Evolutionary conservation across 2,329 filamentous ascomycete genomes (phyloP).

Genomic region (Fusarium sp.): DNA sequence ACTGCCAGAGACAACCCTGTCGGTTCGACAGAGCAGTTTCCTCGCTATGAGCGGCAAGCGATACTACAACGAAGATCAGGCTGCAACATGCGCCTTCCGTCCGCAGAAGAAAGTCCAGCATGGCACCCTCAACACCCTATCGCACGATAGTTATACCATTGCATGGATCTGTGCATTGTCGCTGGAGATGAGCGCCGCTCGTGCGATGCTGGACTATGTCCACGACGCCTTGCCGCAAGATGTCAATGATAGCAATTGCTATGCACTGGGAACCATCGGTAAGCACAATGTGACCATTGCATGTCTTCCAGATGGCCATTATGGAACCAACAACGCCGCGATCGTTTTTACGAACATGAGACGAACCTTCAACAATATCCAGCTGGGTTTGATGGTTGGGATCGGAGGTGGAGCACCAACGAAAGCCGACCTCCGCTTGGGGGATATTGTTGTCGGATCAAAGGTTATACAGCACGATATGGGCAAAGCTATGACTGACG

Average conservation of each 20-base stretch:
- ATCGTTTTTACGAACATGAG: slow-evolving; percentile 36
- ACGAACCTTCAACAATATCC: slow-evolving; percentile 55
- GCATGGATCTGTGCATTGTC: slow-evolving; percentile 49
- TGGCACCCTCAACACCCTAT: accelerated
- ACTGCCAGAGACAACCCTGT: too few species aligned
- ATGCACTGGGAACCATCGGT: slow-evolving; percentile 36
- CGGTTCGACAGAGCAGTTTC: too few species aligned
- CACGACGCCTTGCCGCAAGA: slow-evolving; percentile 10
- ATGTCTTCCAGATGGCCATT: slow-evolving; percentile 33
- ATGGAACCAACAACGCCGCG: slow-evolving; percentile 42
- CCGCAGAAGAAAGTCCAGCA: not conserved
- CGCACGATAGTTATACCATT: slow-evolving; percentile 22
- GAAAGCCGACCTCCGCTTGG: slow-evolving; percentile 40
- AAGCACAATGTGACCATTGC: slow-evolving; percentile 43
- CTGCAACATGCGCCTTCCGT: accelerated
- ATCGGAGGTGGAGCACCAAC: slow-evolving; percentile 40
- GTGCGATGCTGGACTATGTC: slow-evolving; percentile 44
- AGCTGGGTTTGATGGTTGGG: slow-evolving; percentile 38
- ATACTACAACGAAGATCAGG: too few species aligned
- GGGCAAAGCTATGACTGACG: not conserved
- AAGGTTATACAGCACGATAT: slow-evolving; percentile 45
- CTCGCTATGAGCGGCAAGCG: too few species aligned
- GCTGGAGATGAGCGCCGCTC: slow-evolving; percentile 44
- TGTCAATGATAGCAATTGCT: slow-evolving; percentile 30
- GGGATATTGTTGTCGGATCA: slow-evolving; percentile 44